A percentile compares a stretch with the other conserved stretches of the same genome.
These are phyloP conservation scores for Aphanomyces euteiches DNA, from an alignment of 352 stramenopile genomes.

Conservation along the genomic window DNA sequence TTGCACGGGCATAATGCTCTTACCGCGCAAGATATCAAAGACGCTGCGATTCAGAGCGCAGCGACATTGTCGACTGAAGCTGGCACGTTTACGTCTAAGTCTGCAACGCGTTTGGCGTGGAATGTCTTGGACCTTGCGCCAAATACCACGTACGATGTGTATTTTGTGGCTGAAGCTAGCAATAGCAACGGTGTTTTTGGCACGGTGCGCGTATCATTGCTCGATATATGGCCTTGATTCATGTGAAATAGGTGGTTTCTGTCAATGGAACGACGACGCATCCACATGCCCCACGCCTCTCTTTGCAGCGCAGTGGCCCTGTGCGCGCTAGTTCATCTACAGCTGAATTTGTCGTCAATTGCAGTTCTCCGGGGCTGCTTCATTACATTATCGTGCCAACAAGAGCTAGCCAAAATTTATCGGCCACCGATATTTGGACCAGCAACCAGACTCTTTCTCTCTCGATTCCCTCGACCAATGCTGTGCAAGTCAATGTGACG, in stretches of 20 bases:
- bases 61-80: slow-evolving; percentile 32
- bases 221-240: neutral
- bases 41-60: slow-evolving; percentile 31
- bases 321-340: neutral
- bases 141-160: slow-evolving; percentile 78
- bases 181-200: slow-evolving; percentile 79
- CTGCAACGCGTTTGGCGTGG: slow-evolving; percentile 54
- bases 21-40: slow-evolving; percentile 51
- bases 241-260: slow-evolving; percentile 41
- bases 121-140: slow-evolving; percentile 40
- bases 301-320: slow-evolving; percentile 10
- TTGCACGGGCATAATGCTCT: slow-evolving; percentile 39
- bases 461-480: neutral
- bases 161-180: slow-evolving; percentile 72
- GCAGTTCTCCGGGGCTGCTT: slow-evolving; percentile 5
- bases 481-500: slow-evolving; percentile 16
- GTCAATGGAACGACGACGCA: slow-evolving; percentile 58
- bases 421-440: slow-evolving; percentile 18
- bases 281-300: slow-evolving; percentile 44
- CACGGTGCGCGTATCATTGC: slow-evolving; percentile 22
- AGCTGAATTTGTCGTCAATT: slow-evolving; percentile 13
- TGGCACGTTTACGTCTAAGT: slow-evolving; percentile 43
- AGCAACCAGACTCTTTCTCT: slow-evolving; percentile 2
- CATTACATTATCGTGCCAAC: slow-evolving; percentile 27
- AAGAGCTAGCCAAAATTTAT: slow-evolving; percentile 14